Base-by-base conservation (phyloP, 1,139 yeast genomes). In the Hansenula lynferdii region DNA sequence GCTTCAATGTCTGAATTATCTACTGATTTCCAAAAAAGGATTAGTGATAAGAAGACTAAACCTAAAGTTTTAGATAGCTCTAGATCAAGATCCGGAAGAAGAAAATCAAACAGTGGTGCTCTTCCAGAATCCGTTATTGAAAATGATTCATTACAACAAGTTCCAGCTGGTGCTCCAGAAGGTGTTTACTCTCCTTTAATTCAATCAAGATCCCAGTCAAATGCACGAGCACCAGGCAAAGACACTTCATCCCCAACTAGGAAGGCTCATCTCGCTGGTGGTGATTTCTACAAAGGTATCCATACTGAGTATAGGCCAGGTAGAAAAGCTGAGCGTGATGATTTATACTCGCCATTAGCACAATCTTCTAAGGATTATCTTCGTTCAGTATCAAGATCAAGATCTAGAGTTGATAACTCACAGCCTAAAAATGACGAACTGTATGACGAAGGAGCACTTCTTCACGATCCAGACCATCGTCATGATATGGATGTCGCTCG, bases 221-320 rank as follows among this genome's bases (percentile, higher is more conserved):
- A 57, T 38, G 53, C 60, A 4, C 60, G 67, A 43, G 57, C 67
- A 5, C 58, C 69, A 36, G 25, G n/a, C 8, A 23, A 27, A 15
- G 50, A 58, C 28, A 58, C 62, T n/a, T 52, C 57, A 6, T 19
- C 39, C 9, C 53, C 69, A 5, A 37, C 45, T 27, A 53, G 62
- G 5, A 65, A 58, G 48, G 81, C 84, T 4, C 83, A 78, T 56
- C 66, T 79, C 53, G 85, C 85, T 8, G 67, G 81, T 44, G 85
- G 85, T 34, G 85, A 78, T 48, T 75, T 83, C 2, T 78, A 77
- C 54, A 78, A 76, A 51, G 71, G 70, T 51, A 62, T 62, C 3
- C 49, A 58, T 17, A 51, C 58, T 16, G 49, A 48, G 27, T 40
- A 25, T 23, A 41, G 46, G 37, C 18, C 36, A 4, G 45, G 47